Evolutionary conservation across 148 eudicot species (phyloP).

Genomic region (Silene latifolia): DNA sequence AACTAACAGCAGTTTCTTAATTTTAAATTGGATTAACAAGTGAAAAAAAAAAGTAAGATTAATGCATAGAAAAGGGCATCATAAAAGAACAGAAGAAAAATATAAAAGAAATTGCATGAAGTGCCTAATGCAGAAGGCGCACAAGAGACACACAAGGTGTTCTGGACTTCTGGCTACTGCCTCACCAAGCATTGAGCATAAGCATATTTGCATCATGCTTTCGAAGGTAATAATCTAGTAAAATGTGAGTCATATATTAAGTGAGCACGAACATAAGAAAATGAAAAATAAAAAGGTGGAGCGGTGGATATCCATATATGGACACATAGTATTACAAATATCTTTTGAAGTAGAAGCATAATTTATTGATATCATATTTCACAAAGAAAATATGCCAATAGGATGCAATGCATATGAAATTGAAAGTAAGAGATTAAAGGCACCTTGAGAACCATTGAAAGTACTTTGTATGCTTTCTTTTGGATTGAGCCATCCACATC

Average conservation of each 20-base stretch:
- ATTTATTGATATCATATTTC: background rate
- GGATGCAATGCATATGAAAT: background rate
- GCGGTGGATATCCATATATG: background rate
- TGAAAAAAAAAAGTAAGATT: no score
- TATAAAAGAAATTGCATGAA: no score
- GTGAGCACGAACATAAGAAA: background rate
- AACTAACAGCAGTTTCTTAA: no score
- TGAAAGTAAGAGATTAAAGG: slow-evolving; percentile 3
- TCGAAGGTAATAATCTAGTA: no score
- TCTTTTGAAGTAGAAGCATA: background rate
- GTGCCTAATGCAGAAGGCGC: no score
- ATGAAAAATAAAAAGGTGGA: background rate
- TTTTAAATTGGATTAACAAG: no score
- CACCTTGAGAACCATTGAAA: slow-evolving; percentile 73
- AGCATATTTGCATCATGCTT: no score
- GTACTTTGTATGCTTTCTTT: slow-evolving; percentile 95
- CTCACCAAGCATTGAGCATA: no score
- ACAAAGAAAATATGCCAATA: slow-evolving; percentile 1
- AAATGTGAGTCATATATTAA: background rate
- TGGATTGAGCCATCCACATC: slow-evolving; percentile 79
- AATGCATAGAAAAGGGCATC: no score
- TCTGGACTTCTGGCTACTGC: no score
- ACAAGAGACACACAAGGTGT: no score
- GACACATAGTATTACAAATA: background rate
- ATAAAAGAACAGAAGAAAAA: no score